Evolutionary conservation across 768 basidiomycete genomes (phyloP), one percentile per base, ranked within the genome.

Genomic region (Boletellus emodensis): DNA sequence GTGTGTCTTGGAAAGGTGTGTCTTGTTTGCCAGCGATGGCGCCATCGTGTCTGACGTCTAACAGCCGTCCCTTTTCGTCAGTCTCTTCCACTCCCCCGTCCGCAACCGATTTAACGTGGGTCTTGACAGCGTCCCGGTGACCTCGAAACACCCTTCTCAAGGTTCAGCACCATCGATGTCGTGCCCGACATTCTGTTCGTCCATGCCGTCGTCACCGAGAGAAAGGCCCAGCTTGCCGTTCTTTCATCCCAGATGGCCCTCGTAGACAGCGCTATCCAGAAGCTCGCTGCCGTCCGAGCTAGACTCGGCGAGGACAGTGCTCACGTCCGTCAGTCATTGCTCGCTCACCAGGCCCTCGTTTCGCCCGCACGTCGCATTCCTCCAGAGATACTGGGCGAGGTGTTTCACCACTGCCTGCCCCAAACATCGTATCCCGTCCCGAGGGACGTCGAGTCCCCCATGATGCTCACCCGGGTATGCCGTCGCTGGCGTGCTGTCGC

Each of bases 41-140:
- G 67, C 65, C 59, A 67, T 67, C 61, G 43, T 67, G 56, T 64
- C 67, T 67, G 65, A 69, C 62, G 48, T 49, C n/a, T 30, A 17
- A 24, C 44, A 57, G 61, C 9, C 46, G 33, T 49, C 60, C 26
- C 45, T 52, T 56, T 64, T 56, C 49, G 65, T 62, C 20, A 39
- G 65, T 52, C 32, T 20, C 24, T 8, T 14, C 12, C 15, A 1
- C 12, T 44, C 4, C 5, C 12, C 43, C 34, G 22, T 18, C 52
- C 3, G 11, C 18, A 40, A 34, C 24, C 24, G 10, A 38, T 4
- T 20, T 2, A 7, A 17, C 34, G 28, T 28, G n/a, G 14, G 33
- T 44, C 33, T 11, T 7, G 10, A 11, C 46, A 50, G 33, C 37
- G 59, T 47, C 59, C 53, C 37, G 18, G 3, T 3, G 48, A 52